Percentiles rank a stretch among this genome's conserved stretches.
phyloP scores from a whole-genome alignment of 164 flowering plant genomes.

The Magnolia changhungtana region DNA sequence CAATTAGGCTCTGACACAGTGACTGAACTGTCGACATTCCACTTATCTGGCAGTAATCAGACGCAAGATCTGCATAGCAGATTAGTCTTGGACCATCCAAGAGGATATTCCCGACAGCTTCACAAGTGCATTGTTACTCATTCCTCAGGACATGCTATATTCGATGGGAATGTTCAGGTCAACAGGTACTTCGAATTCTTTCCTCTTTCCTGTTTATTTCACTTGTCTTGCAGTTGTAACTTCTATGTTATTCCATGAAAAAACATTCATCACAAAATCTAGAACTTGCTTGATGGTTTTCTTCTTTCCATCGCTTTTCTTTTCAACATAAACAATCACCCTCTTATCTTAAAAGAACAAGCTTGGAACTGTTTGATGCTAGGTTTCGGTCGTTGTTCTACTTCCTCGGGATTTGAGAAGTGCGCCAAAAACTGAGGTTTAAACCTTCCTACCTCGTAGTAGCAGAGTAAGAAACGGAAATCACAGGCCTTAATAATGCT shows the following conservation, averaged over 20 bases:
- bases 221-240: background rate
- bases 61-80: slow-evolving; percentile 88
- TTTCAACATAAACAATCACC: too few species aligned
- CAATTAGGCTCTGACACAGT: slow-evolving; percentile 76
- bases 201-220: background rate
- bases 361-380: too few species aligned
- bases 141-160: slow-evolving; percentile 75
- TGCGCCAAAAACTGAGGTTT: too few species aligned
- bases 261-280: background rate
- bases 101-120: slow-evolving; percentile 69
- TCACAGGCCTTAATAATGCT: too few species aligned
- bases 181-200: slow-evolving; percentile 55
- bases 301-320: background rate
- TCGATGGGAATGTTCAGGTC: slow-evolving; percentile 85
- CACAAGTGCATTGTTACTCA: slow-evolving; percentile 94
- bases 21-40: slow-evolving; percentile 75
- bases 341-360: too few species aligned
- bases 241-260: background rate
- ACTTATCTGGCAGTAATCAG: slow-evolving; percentile 55
- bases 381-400: too few species aligned
- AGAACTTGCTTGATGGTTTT: background rate
- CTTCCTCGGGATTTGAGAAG: too few species aligned
- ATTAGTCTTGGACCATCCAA: slow-evolving; percentile 77
- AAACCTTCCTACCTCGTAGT: too few species aligned
- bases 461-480: too few species aligned